These are phyloP conservation scores for Didymella keratinophila DNA, from an alignment of 2,329 filamentous ascomycete genomes.

Conservation along the genomic window DNA sequence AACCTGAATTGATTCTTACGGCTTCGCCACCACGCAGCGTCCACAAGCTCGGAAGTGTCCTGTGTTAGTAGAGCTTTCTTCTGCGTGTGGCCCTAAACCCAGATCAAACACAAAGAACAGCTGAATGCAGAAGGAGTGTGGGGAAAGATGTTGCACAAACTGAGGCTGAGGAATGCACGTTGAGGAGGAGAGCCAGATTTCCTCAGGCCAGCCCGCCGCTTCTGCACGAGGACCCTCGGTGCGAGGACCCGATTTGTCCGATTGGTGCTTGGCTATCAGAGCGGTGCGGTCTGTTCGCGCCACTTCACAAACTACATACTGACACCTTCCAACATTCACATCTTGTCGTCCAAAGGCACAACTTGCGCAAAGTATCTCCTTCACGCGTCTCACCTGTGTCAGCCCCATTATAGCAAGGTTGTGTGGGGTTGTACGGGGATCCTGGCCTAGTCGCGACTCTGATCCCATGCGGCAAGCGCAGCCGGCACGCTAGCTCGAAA, in stretches of 20 bases:
- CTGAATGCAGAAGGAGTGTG: constrained; percentile 14
- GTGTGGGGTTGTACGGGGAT: constrained; percentile 14
- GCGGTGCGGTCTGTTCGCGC: constrained; percentile 1
- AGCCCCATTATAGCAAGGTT: constrained; percentile 10
- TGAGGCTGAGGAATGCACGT: constrained; percentile 14
- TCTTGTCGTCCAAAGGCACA: background rate
- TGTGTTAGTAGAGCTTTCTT: constrained; percentile 30
- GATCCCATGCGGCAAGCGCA: constrained; percentile 1
- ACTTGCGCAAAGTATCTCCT: background rate
- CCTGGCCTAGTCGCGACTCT: constrained; percentile 2
- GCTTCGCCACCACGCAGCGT: constrained; percentile 38
- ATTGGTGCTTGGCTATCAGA: constrained; percentile 13
- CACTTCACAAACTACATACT: background rate
- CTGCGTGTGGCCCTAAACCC: constrained; percentile 31
- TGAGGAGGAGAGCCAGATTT: constrained; percentile 2
- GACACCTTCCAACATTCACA: background rate
- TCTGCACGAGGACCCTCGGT: constrained; percentile 15
- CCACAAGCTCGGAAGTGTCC: constrained; percentile 13
- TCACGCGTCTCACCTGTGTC: constrained; percentile 1
- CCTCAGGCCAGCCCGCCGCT: constrained; percentile 6
- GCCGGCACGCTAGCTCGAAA: constrained; percentile 12
- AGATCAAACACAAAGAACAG: constrained; percentile 7
- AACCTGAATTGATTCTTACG: constrained; percentile 63
- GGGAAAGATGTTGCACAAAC: constrained; percentile 1
- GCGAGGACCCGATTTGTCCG: constrained; percentile 7